Evolutionary conservation across 208 protist genomes (phyloP), one percentile per base, ranked within the genome.

Genomic region (Blechomonas ayalai): DNA sequence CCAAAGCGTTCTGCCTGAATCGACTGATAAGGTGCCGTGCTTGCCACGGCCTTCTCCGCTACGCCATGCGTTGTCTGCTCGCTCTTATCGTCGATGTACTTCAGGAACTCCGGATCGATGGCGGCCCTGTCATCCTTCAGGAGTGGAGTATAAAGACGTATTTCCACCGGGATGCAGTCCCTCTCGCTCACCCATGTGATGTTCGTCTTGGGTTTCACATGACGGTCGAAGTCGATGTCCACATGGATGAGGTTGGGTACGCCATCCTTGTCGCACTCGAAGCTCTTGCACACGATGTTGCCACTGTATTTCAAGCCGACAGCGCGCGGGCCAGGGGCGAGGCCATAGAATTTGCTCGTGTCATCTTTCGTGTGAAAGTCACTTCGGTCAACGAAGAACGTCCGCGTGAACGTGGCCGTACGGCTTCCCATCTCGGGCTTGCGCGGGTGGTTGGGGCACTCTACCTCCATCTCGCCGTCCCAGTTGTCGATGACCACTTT

Each of bases 381-480:
- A 45, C 67, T 82, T 24, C 76, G 75, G 40, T 99, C 98, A 68
- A 99, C 98, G 73, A 97, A 99, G 54, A 99, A 78, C 9, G 62
- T 73, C 20, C 80, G 63, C 7, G 83, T 86, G 55, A 99, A 96
- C 13, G 32, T 50, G 3, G 99, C 57, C 13, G 31, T 67, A 37
- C 94, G 85, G 3, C 48, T 81, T 22, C 93, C 93, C 6, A 80
- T 58, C 35, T 82, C 67, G 12, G 72, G 60, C 29, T 95, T 73
- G 15, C 84, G 75, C 18, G 98, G 98, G 59, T 98, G 95, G 69
- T 99, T 97, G 10, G 92, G 88, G 49, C 84, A 88, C 36, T 90
- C 68, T 33, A 98, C 59, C 38, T 85, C 70, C 48, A 78, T 61
- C 53, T 75, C 74, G 9, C 80, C 87, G 29, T 76, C 68, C 75